These are phyloP conservation scores for Peniophora sp. DNA, from an alignment of 1,284 basidiomycete species.

Conservation along the genomic window DNA sequence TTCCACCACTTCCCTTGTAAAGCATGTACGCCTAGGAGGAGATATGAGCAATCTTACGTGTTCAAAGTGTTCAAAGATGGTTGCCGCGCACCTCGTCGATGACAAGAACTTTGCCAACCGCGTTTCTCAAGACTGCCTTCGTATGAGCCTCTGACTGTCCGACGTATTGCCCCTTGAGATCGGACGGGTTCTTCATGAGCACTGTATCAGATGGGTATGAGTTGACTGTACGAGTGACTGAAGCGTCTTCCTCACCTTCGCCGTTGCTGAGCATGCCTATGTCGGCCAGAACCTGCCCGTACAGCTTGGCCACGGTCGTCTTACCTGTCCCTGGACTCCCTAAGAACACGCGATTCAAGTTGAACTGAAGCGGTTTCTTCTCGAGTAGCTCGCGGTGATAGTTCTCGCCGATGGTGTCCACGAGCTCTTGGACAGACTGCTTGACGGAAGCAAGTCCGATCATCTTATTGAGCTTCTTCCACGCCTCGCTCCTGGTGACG, in stretches of 20 bases:
- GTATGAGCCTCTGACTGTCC: slow-evolving; percentile 58
- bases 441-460: slow-evolving; percentile 54
- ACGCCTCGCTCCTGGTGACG: slow-evolving; percentile 34
- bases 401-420: slow-evolving; percentile 40
- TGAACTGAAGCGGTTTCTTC: slow-evolving; percentile 39
- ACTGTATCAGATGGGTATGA: slow-evolving; percentile 28
- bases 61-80: background rate
- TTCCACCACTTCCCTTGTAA: slow-evolving; percentile 32
- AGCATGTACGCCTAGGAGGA: slow-evolving; percentile 54
- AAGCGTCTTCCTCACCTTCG: slow-evolving; percentile 40
- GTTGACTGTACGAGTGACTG: background rate
- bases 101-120: slow-evolving; percentile 55
- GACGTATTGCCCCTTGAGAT: slow-evolving; percentile 47
- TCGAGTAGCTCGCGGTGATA: slow-evolving; percentile 53
- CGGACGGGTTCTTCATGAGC: slow-evolving; percentile 55
- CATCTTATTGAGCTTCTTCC: slow-evolving; percentile 43
- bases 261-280: slow-evolving; percentile 55
- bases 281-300: slow-evolving; percentile 53
- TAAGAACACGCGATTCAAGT: slow-evolving; percentile 55
- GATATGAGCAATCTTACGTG: background rate
- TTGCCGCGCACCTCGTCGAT: slow-evolving; percentile 51
- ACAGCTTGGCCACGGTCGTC: slow-evolving; percentile 57
- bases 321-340: slow-evolving; percentile 64
- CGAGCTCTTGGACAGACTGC: slow-evolving; percentile 38
- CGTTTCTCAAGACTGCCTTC: slow-evolving; percentile 47